Conservation (phyloP, 495 filamentous ascomycete species). For the Penicillium silybi region DNA sequence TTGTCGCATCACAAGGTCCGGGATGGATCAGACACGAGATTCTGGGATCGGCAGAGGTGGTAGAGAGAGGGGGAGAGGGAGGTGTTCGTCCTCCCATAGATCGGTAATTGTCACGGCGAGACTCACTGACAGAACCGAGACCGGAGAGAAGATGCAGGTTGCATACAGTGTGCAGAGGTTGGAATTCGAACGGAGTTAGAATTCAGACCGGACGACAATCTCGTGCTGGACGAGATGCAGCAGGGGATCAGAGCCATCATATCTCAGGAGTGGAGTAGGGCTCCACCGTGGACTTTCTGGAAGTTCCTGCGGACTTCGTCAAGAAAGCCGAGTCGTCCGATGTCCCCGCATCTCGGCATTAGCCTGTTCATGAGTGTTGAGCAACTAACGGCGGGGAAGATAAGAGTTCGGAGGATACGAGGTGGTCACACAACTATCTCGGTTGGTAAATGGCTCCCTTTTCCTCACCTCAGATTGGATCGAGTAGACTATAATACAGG, state of each 20-base stretch:
- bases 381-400: slow-evolving; percentile 1
- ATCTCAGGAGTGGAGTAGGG: slow-evolving; percentile 1
- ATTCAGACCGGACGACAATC: slow-evolving; percentile 4
- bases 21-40: slow-evolving; percentile 1
- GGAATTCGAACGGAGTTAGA: not conserved
- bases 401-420: not conserved
- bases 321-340: slow-evolving; percentile 11
- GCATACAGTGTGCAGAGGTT: not conserved
- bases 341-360: not conserved
- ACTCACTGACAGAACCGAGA: slow-evolving; percentile 8
- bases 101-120: slow-evolving; percentile 2
- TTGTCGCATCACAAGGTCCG: slow-evolving; percentile 6
- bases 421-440: not conserved
- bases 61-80: not conserved
- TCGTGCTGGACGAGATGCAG: not conserved
- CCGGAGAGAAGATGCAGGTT: not conserved
- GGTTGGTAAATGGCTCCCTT: not conserved
- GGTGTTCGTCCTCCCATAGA: not conserved
- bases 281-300: slow-evolving; percentile 4
- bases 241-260: not conserved
- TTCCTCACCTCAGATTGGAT: not conserved
- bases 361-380: no score
- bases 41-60: not conserved
- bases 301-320: not conserved
- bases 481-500: not conserved